phyloP scores from a whole-genome alignment of 257 asterid genomes.

The Osmanthus fragrans region DNA sequence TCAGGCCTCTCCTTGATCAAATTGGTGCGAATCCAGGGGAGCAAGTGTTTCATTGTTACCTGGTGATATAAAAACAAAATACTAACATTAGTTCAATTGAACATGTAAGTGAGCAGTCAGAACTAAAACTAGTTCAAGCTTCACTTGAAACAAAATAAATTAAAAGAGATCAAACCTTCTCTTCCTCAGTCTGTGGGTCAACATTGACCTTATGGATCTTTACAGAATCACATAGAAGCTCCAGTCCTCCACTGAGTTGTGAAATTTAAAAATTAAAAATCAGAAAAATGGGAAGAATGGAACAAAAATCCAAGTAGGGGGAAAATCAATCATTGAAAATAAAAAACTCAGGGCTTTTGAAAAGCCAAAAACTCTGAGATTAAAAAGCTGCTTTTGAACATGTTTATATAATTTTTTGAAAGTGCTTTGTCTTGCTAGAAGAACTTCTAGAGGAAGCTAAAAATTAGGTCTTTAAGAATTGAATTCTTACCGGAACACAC shows the following conservation, averaged over 20 bases:
- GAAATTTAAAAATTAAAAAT: too few species aligned
- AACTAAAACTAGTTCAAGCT: neutral
- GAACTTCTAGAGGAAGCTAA: too few species aligned
- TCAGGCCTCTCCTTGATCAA: conserved; percentile 97
- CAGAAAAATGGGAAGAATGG: neutral
- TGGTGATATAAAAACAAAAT: conserved; percentile 29
- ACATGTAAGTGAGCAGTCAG: neutral
- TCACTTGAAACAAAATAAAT: neutral
- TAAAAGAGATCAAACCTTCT: conserved; percentile 44
- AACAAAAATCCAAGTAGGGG: neutral
- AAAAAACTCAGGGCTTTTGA: too few species aligned
- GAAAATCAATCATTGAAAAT: neutral
- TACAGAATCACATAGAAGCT: conserved; percentile 86
- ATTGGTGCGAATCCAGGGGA: conserved; percentile 83
- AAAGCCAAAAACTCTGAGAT: too few species aligned
- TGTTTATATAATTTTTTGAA: too few species aligned
- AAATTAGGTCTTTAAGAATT: neutral
- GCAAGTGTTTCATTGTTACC: conserved; percentile 80
- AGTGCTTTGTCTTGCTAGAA: too few species aligned
- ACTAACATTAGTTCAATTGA: neutral
- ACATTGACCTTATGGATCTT: conserved; percentile 76
- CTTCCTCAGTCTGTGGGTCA: conserved; percentile 52
- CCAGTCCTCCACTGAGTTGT: conserved; percentile 82
- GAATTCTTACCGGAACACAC: too few species aligned
- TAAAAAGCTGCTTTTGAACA: too few species aligned